Conservation (phyloP, 352 stramenopile species). For the Phytophthora europaea region DNA sequence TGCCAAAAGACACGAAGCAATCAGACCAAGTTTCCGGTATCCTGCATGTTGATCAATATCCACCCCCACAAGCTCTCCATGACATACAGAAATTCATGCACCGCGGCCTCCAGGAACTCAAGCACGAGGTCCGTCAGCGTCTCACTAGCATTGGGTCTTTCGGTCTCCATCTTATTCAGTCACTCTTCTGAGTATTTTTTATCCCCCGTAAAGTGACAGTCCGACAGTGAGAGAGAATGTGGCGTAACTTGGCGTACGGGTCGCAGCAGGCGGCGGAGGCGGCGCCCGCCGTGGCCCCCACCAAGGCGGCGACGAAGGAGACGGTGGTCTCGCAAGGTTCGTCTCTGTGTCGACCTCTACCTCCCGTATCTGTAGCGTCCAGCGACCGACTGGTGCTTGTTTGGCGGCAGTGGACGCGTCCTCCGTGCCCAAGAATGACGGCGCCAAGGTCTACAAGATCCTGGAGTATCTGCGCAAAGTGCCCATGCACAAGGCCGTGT, state of each 20-base stretch:
- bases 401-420: conserved; percentile 71
- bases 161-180: conserved; percentile 30
- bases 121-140: conserved; percentile 68
- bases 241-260: conserved; percentile 86
- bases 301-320: conserved; percentile 61
- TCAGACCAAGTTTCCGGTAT: neutral
- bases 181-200: neutral
- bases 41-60: neutral
- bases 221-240: conserved; percentile 36
- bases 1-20: conserved; percentile 28
- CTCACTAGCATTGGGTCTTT: conserved; percentile 30
- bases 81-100: conserved; percentile 86
- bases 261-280: conserved; percentile 79
- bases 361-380: neutral
- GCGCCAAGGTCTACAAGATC: conserved; percentile 90
- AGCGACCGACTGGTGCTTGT: neutral
- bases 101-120: conserved; percentile 77
- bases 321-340: conserved; percentile 73
- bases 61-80: neutral
- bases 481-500: conserved; percentile 80
- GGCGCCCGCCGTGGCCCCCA: conserved; percentile 68
- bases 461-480: conserved; percentile 87
- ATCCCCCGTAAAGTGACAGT: neutral
- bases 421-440: conserved; percentile 86
- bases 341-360: neutral